These are phyloP conservation scores for Boletellus sp. DNA, from an alignment of 1,284 basidiomycete species.

Conservation along the genomic window DNA sequence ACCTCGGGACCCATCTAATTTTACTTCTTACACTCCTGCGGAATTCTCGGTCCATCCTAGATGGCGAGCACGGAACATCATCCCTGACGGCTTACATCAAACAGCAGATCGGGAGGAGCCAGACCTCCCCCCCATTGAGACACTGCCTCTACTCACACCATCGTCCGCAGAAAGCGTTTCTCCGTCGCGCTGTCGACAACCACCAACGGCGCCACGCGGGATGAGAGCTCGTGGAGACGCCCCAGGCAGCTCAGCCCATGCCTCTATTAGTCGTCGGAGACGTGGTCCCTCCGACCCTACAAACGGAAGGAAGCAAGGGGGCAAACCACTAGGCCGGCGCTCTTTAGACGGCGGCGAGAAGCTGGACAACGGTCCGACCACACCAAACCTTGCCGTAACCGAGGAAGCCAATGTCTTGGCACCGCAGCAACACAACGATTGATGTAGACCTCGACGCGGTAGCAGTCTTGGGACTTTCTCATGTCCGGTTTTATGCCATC, in stretches of 20 bases:
- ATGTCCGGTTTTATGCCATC: no score
- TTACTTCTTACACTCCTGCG: background rate
- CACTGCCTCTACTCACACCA: conserved; percentile 8
- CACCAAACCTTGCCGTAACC: background rate
- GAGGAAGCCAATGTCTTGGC: background rate
- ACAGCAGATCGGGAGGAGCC: conserved; percentile 3
- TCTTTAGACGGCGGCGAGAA: background rate
- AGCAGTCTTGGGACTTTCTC: no score
- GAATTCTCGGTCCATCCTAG: conserved; percentile 15
- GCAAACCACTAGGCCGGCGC: background rate
- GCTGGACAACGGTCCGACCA: background rate
- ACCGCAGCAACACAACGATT: background rate
- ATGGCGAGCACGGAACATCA: conserved; percentile 15
- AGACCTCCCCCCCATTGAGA: conserved; percentile 19
- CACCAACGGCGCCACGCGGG: conserved; percentile 10
- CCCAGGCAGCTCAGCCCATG: background rate
- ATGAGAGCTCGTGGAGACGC: conserved; percentile 1
- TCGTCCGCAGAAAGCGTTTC: conserved; percentile 12
- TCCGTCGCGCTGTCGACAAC: background rate
- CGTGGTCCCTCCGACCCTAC: background rate
- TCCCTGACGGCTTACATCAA: conserved; percentile 1
- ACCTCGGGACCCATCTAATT: conserved; percentile 1
- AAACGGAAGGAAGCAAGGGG: conserved; percentile 5
- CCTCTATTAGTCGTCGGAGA: conserved; percentile 8
- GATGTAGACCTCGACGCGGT: background rate